phyloP scores from a whole-genome alignment of 208 protist genomes.

The Trichomonas tenax region DNA sequence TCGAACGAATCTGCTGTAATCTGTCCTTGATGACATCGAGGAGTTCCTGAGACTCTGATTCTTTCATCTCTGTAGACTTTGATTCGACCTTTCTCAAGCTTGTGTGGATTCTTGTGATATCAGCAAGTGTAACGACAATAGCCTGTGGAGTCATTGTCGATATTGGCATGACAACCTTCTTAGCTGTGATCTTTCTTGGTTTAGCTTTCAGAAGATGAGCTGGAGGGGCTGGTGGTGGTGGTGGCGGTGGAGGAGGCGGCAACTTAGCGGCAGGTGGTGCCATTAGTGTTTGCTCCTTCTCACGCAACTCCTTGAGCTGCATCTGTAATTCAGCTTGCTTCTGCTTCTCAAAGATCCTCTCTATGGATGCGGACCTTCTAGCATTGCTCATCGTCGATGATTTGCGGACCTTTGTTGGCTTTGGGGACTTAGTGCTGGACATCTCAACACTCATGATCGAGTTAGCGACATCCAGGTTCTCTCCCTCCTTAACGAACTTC shows the following conservation, averaged over 20 bases:
- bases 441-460: background rate
- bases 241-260: background rate
- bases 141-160: background rate
- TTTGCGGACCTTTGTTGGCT: background rate
- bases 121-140: background rate
- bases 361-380: background rate
- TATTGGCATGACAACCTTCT: background rate
- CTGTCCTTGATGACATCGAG: background rate
- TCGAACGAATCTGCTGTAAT: background rate
- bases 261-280: background rate
- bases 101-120: background rate
- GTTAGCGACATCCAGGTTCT: slow-evolving; percentile 14
- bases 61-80: background rate
- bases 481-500: background rate
- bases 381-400: background rate
- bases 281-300: background rate
- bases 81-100: background rate
- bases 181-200: background rate
- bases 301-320: background rate
- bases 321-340: background rate
- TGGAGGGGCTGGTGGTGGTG: background rate
- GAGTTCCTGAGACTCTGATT: background rate
- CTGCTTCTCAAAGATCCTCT: background rate
- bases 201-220: background rate
- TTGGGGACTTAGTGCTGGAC: background rate